Base-by-base conservation (phyloP, 176 grass and related monocot species). In the Aegilops tauschii region DNA sequence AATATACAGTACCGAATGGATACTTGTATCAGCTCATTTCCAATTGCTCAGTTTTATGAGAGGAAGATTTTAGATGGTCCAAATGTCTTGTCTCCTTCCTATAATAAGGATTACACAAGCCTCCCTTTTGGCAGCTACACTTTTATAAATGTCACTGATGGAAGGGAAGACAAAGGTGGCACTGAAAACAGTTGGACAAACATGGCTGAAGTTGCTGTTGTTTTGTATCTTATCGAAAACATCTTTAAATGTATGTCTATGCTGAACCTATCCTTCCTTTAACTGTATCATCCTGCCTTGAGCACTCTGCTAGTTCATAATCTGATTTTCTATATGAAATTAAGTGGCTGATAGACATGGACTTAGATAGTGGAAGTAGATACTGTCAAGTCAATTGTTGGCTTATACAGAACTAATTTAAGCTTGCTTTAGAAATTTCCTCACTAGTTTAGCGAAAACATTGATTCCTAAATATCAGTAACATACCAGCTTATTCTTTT, bases 1-100 rank as follows among this genome's bases (percentile, higher is more conserved):
- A 93, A 97, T 34, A 90, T 86, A 78, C 95, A 97, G 44, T 97
- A 97, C 61, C 86, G 92, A 4, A 94, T 97, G 95, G 75, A 88
- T 34, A 90, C 92, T 79, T 78, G 31, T 45, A 97, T 97, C 56
- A 94, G 95, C 37, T 69, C 83, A 44, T 97, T 94, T 84, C 95
- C 90, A 83, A 94, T 94, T 82, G 66, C 50, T 80, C 73, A 42
- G 28, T 93, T 97, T 86, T 97, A 97, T 79, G 73, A 69, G n/a
- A 85, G 47, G 27, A 89, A 86, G 59, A 87, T 97, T 79, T 85
- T 91, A 61, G 87, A 97, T 84, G 89, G 92, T 12, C 79, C 90
- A 59, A 95, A 93, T 90, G 92, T 95, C 16, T 13, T 54, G 29
- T 85, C 69, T 14, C 27, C 61, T 81, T 67, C 35, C 21, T 97